Evolutionary conservation across 1,284 basidiomycete genomes (phyloP), one percentile per base, ranked within the genome.

Genomic region (Phellinidium pouzarii): DNA sequence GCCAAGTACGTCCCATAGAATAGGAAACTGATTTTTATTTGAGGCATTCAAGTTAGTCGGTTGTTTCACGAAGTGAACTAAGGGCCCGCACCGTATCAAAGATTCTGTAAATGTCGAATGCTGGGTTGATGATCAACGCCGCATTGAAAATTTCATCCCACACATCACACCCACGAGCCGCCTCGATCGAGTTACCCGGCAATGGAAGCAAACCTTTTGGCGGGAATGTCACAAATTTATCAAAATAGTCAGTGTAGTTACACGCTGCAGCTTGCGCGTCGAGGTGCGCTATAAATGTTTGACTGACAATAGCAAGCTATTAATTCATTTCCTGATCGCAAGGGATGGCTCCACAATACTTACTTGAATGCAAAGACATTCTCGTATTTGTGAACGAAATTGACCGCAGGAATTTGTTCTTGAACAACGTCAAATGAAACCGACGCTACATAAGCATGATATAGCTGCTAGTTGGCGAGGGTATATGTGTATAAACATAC

Each of bases 1-100:
- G 14, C 84, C 87, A 34, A 89, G 79, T 4, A 87, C 82, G 58
- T 89, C 85, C 84, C 82, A 88, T 11, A 83, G 68, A 36, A 86
- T 65, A 0, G 78, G 78, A 57, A 70, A 77, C 67, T 72, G 59
- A 7, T 34, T 34, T 34, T 34, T 34, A 5, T 34, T 14, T 66
- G 64, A 61, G 62, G 71, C 14, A 17, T 14, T 34, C 3, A 34
- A 8, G 3, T 34, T 34, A n/a, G n/a, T n/a, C n/a, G n/a, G 31
- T 34, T 3, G 14, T 8, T 2, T 8, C 9, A 34, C 9, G 14
- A 11, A 34, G 25, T 3, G 43, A 3, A 8, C 19, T 41, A 58
- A 34, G 31, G 34, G 48, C 1, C 64, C 73, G 56, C 48, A 70
- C 76, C 20, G 78, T 84, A 62, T 85, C 83, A 64, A 87, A 85